Evolutionary conservation across 2,329 filamentous ascomycete species (phyloP), one percentile per base, ranked within the genome.

Genomic region (Xylaria sp.): DNA sequence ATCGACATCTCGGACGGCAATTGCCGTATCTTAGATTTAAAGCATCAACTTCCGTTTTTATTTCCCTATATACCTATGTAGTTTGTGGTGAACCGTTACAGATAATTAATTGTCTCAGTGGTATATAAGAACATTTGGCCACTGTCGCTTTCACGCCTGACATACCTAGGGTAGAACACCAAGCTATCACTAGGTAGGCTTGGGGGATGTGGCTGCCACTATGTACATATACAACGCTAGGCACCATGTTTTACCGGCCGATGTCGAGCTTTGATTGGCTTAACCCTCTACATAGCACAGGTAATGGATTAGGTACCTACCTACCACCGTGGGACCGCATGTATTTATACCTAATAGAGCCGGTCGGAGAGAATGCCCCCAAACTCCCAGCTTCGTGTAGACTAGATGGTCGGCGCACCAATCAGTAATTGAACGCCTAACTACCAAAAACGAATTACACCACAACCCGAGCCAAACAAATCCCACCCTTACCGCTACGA

Each of bases 211-310:
- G 67, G 30, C 42, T 69, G 72, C 70, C 75, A 65, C 58, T 68
- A 68, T 69, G 73, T 75, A 76, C 66, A 75, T 63, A 51, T 75
- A 76, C 75, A 76, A 76, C 66, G 75, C 75, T 77, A 77, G 75
- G 74, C 65, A 3, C 58, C 45, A 75, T 64, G 71, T 73, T 75
- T 71, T 71, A 65, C 75, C 74, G 75, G 39, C n/a, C 14, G n/a
- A 19, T 56, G 14, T 2, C 2, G 17, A 11, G 17, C 1, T 36
- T 8, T 73, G 34, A 76, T 76, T 76, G 71, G 74, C 8, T 45
- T 0, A 12, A 1, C 14, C 19, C 45, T 21, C 55, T n/a, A n/a
- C n/a, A n/a, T 65, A 4, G 24, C 24, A 27, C 24, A 27, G 34
- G 39, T 36, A 36, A 36, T n/a, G n/a, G n/a, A n/a, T n/a, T n/a